These are phyloP conservation scores for Bullera alba DNA, from an alignment of 768 basidiomycete genomes.

Conservation along the genomic window DNA sequence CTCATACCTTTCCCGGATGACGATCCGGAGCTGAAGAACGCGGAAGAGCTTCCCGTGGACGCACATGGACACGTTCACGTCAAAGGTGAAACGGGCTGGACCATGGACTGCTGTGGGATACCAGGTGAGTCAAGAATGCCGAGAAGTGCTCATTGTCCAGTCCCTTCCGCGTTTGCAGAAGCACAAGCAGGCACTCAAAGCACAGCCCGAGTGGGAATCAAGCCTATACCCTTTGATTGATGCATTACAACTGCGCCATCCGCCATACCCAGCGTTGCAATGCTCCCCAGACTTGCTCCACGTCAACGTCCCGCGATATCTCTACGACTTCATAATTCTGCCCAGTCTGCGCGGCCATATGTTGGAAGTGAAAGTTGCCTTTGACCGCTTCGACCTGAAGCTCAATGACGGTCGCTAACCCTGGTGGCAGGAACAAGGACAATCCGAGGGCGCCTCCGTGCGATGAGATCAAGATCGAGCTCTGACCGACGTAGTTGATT, in stretches of 20 bases:
- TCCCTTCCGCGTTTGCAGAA: constrained; percentile 43
- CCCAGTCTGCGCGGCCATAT: constrained; percentile 38
- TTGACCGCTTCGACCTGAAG: constrained; percentile 23
- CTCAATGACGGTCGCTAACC: constrained; percentile 27
- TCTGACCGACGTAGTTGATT: constrained; percentile 39
- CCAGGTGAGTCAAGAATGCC: constrained; percentile 28
- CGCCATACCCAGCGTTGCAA: constrained; percentile 11
- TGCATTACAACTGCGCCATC: constrained; percentile 1
- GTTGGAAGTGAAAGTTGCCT: constrained; percentile 37
- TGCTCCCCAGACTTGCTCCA: constrained; percentile 29
- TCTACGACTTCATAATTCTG: constrained; percentile 22
- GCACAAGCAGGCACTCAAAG: constrained; percentile 22
- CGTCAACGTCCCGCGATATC: constrained; percentile 25
- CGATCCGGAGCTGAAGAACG: constrained; percentile 25
- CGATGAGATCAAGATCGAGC: constrained; percentile 28
- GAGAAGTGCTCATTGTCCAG: constrained; percentile 10
- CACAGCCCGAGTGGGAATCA: constrained; percentile 33
- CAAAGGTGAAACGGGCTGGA: constrained; percentile 40
- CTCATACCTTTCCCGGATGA: constrained; percentile 51
- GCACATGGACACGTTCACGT: constrained; percentile 39
- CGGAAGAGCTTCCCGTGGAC: constrained; percentile 18
- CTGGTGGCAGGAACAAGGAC: constrained; percentile 37
- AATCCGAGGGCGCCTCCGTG: constrained; percentile 42
- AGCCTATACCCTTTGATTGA: constrained; percentile 44
- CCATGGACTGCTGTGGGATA: constrained; percentile 46